Base-by-base conservation (phyloP, 805 yeast genomes). In the Schwanniomyces vanrijiae region DNA sequence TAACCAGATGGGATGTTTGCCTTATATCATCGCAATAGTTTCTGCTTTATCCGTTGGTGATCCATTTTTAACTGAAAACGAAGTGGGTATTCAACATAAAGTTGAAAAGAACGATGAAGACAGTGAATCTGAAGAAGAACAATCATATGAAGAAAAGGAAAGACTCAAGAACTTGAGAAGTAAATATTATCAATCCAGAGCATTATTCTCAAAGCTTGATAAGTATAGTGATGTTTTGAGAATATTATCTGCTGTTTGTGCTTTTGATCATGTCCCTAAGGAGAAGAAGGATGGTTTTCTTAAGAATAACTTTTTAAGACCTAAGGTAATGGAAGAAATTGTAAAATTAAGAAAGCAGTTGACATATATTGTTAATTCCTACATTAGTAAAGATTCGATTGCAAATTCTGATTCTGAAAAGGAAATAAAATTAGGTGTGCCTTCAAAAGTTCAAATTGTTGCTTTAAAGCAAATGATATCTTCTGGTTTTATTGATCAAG, bases 11-110 rank as follows among this genome's bases (percentile, higher is more conserved):
- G 85, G 80, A 5, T 91, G 97, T 65, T 69, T 94, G 47, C 90
- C 95, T 0, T 92, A 88, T 60, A 77, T 94, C n/a, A 82, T 94
- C 40, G 94, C 97, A 0, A 77, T 94, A 45, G 97, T 94, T 1
- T 86, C 97, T 26, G 96, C 90, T 0, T 69, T 94, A 26, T 85
- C 97, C 0, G 97, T 94, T 38, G 97, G 97, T 4, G 96, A 91
- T 58, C 96, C 96, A 13, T 90, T 90, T 56, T 66, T 88, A 28
- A 76, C 75, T 35, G 96, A 87, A 60, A 80, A 78, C 52, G 97
- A 88, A 58, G 62, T 88, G 9, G 92, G 94, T 0, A 70, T 86
- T 22, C 61, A 55, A 4, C 42, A 50, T 4, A 42, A 38, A 5
- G 37, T 28, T 46, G 58, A 45, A 37, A 42, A 35, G 37, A 57